Evolutionary conservation across 352 stramenopile genomes (phyloP), one percentile per base, ranked within the genome.

Genomic region (Pythium rhizo-oryzae): DNA sequence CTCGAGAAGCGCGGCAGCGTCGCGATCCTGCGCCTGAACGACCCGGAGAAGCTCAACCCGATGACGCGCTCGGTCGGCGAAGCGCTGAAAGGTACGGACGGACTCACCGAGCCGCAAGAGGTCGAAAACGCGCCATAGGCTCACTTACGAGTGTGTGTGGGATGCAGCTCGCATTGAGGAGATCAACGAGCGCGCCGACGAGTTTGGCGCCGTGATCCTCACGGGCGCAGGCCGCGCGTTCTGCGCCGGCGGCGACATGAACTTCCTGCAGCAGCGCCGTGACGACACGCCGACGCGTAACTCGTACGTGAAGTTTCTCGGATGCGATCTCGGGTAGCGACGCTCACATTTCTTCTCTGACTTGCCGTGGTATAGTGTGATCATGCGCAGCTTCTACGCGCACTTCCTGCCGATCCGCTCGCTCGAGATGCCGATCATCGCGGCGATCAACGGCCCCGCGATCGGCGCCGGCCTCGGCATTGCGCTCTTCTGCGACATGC

Each of bases 351-450:
- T 47, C 13, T 8, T n/a, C 37, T 16, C 37, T 12, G 4, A 47
- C 4, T 8, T 47, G 41, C 4, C 15, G 11, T 43, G 37, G 18
- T 8, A n/a, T 8, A 87, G 80, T 3, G 78, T 80, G 62, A 77
- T 84, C 33, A 98, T 98, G 92, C 75, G 85, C 23, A 56, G 85
- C 51, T 98, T 97, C 74, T 98, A 94, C 67, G 59, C 58, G 19
- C 70, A 74, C n/a, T 98, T 95, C 68, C 60, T 97, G 53, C 84
- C 80, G 63, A 63, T 98, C 30, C 82, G 92, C 9, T 71, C 77
- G 43, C 74, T 98, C 11, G 81, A 85, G 23, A 74, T 98, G 60
- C 92, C 92, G 19, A 72, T 96, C 12, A 82, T 97, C 44, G 87
- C 85, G 18, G 90, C 90, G 16, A 81, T 98, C 57, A 93, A 97